These are phyloP conservation scores for Xylariaceae sp. DNA, from an alignment of 2,329 filamentous ascomycete genomes.

Conservation along the genomic window DNA sequence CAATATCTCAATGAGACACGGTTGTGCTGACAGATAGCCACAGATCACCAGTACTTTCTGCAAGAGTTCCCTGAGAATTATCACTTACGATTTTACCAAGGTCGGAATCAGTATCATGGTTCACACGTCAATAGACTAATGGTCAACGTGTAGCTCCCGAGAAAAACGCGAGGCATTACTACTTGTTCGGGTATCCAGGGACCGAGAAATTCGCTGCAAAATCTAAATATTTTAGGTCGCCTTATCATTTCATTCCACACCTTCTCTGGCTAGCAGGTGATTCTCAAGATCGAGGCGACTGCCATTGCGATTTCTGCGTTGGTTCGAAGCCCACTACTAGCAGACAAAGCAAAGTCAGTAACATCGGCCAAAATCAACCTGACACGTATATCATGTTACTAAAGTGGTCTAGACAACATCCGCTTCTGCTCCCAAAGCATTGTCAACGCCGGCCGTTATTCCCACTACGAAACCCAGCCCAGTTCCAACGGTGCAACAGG, in stretches of 20 bases:
- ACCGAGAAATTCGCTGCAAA: slow-evolving; percentile 10
- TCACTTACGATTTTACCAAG: slow-evolving; percentile 19
- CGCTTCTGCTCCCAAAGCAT: background rate
- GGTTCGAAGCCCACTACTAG: slow-evolving; percentile 12
- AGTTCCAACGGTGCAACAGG: background rate
- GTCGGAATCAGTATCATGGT: background rate
- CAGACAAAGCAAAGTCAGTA: slow-evolving; percentile 6
- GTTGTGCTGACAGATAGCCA: slow-evolving; percentile 8
- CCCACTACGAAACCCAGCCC: background rate
- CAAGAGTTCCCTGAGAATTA: slow-evolving; percentile 16
- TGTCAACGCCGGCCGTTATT: background rate
- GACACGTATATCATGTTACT: no score
- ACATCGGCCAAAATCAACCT: background rate
- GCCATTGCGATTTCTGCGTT: slow-evolving; percentile 21
- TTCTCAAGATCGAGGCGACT: slow-evolving; percentile 17
- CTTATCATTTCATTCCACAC: slow-evolving; percentile 24
- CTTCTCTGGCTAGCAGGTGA: slow-evolving; percentile 22
- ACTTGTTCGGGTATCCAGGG: slow-evolving; percentile 25
- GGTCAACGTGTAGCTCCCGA: slow-evolving; percentile 4
- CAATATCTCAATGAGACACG: background rate
- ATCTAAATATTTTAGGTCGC: slow-evolving; percentile 20
- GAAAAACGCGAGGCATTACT: slow-evolving; percentile 18
- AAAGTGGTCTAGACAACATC: background rate
- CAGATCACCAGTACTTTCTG: slow-evolving; percentile 14
- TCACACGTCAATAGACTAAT: slow-evolving; percentile 2